phyloP scores from a whole-genome alignment of 192 early-diverging fungal genomes.

The Entrophospora sp. region DNA sequence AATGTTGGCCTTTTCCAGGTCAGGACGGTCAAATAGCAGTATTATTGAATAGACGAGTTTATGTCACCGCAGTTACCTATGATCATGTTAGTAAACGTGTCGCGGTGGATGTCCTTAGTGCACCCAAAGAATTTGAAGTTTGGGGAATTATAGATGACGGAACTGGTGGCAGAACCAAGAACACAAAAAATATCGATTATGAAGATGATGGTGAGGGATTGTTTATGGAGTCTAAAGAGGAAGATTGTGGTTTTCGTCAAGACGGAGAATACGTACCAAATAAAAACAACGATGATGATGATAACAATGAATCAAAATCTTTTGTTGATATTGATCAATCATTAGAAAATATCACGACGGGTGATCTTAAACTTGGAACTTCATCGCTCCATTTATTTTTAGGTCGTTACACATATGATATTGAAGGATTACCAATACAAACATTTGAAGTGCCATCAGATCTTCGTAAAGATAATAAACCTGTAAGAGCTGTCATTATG shows the following conservation, averaged over 20 bases:
- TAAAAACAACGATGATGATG: background rate
- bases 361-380: background rate
- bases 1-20: constrained; percentile 71
- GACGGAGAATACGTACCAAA: background rate
- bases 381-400: background rate
- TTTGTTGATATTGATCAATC: background rate
- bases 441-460: constrained; percentile 25
- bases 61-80: constrained; percentile 51
- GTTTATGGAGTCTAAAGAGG: constrained; percentile 4
- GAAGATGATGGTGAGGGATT: background rate
- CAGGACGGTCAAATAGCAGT: constrained; percentile 52
- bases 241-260: background rate
- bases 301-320: background rate
- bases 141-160: constrained; percentile 37
- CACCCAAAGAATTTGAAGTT: constrained; percentile 56
- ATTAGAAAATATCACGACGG: background rate
- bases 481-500: constrained; percentile 45
- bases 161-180: constrained; percentile 1
- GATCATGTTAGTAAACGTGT: constrained; percentile 59
- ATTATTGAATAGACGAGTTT: constrained; percentile 46
- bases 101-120: constrained; percentile 48
- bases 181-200: constrained; percentile 18
- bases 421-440: constrained; percentile 30
- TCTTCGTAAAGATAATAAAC: constrained; percentile 28
- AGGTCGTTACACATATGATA: constrained; percentile 9